Evolutionary conservation across 225 moss, liverwort and hornwort species (phyloP), one percentile per base, ranked within the genome.

Genomic region (Pseudisothecium myosuroides): DNA sequence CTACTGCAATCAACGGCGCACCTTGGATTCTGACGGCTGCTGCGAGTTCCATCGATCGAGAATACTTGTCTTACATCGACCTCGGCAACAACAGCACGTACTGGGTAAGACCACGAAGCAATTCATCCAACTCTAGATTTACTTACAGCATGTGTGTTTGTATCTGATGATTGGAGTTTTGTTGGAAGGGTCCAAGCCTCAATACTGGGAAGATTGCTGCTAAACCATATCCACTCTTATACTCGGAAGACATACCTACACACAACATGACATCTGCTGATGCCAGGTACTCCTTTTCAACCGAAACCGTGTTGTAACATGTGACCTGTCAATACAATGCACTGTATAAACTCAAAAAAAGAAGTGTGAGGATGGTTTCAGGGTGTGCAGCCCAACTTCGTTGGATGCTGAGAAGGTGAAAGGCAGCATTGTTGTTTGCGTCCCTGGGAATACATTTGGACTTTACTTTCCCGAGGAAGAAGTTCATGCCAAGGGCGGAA

Each of bases 21-120:
- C 94, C 93, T 56, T 95, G 93, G 95, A 76, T 92, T 52, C 84
- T 94, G 36, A 92, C 92, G 21, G 92, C 93, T 41, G 95, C 90
- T 52, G 94, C 94, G 5, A 92, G 91, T 52, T 92, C 94, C 54
- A 91, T 95, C 43, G 94, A 93, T 43, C 54, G 95, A 52, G 89
- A 93, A 20, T 94, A 89, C 66, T 64, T 89, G 58, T 85, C 92
- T 52, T 66, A 90, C 75, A 83, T 92, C 52, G 76, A 87, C 50
- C 94, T 95, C 32, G 92, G 94, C 73, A 93, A 93, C 85, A 81
- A 83, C 17, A 61, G 72, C 63, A 92, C 81, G 34, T 94, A 94
- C 81, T 92, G 64, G 85, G 93, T 92, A 89, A 84, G 89, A 32
- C 27, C 58, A 85, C 19, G 21, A 74, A 67, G 31, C 52, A 87